These are phyloP conservation scores for Microbotryomycetes sp. DNA, from an alignment of 1,284 basidiomycete genomes.

Conservation along the genomic window DNA sequence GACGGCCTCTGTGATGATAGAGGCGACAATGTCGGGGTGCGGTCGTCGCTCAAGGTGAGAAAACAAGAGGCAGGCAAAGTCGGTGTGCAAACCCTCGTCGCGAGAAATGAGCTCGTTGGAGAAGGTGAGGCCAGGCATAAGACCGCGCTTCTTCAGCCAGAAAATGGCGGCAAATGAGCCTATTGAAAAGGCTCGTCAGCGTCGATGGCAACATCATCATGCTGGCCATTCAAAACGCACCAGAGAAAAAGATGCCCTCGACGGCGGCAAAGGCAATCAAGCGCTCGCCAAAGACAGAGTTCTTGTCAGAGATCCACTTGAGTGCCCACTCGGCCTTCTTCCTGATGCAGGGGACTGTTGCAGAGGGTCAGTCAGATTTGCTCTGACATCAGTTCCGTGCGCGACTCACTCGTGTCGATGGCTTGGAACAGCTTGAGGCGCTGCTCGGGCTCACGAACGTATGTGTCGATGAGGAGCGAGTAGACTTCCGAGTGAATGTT, in stretches of 20 bases:
- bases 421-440: conserved; percentile 50
- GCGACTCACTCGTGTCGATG: conserved; percentile 46
- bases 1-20: conserved; percentile 45
- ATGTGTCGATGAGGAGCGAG: conserved; percentile 52
- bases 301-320: conserved; percentile 44
- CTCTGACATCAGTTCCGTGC: background rate
- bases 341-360: conserved; percentile 34
- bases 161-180: conserved; percentile 47
- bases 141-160: conserved; percentile 48
- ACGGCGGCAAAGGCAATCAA: conserved; percentile 46
- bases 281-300: conserved; percentile 44
- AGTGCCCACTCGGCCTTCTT: conserved; percentile 42
- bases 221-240: conserved; percentile 7
- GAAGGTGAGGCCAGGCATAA: conserved; percentile 46
- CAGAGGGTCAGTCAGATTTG: background rate
- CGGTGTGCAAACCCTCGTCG: conserved; percentile 47
- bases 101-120: conserved; percentile 46
- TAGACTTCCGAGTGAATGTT: conserved; percentile 54
- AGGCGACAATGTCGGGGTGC: conserved; percentile 42
- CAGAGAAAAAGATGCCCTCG: conserved; percentile 47
- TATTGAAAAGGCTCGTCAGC: too few species aligned
- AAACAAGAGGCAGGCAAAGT: conserved; percentile 47
- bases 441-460: conserved; percentile 49
- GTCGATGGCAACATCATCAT: background rate
- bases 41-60: conserved; percentile 44